Conservation (phyloP, 2,329 filamentous ascomycete species). For the Scytalidium sp. region DNA sequence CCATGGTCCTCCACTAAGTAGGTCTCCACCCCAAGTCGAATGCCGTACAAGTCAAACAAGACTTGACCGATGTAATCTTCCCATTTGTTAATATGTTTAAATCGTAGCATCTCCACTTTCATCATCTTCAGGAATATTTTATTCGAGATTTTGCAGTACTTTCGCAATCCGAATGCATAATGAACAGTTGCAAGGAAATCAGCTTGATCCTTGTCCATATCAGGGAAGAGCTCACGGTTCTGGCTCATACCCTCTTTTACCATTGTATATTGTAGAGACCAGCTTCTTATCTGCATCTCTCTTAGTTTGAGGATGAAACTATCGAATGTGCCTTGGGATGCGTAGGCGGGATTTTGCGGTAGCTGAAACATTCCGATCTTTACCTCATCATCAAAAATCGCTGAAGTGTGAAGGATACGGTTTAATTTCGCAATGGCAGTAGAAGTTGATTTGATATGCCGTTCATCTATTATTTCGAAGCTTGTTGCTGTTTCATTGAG, state of each 20-base stretch:
- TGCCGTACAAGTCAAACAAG: conserved; percentile 76
- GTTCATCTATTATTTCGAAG: conserved; percentile 81
- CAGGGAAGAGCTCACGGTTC: conserved; percentile 60
- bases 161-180: conserved; percentile 77
- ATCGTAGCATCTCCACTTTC: conserved; percentile 77
- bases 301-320: conserved; percentile 67
- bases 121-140: conserved; percentile 88
- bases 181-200: conserved; percentile 81
- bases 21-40: conserved; percentile 68
- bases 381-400: conserved; percentile 83
- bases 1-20: conserved; percentile 74
- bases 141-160: conserved; percentile 80
- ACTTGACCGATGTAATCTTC: conserved; percentile 86
- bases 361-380: conserved; percentile 68
- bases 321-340: conserved; percentile 40
- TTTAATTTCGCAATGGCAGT: conserved; percentile 68
- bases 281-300: conserved; percentile 83
- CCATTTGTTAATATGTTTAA: conserved; percentile 75
- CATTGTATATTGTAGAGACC: conserved; percentile 83
- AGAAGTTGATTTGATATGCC: conserved; percentile 72
- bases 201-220: conserved; percentile 69
- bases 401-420: conserved; percentile 73
- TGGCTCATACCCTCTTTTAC: conserved; percentile 73
- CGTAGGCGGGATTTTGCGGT: conserved; percentile 51
- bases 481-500: conserved; percentile 62